Evolutionary conservation across 352 stramenopile species (phyloP).

Genomic region (Pilasporangium apinafurcum): DNA sequence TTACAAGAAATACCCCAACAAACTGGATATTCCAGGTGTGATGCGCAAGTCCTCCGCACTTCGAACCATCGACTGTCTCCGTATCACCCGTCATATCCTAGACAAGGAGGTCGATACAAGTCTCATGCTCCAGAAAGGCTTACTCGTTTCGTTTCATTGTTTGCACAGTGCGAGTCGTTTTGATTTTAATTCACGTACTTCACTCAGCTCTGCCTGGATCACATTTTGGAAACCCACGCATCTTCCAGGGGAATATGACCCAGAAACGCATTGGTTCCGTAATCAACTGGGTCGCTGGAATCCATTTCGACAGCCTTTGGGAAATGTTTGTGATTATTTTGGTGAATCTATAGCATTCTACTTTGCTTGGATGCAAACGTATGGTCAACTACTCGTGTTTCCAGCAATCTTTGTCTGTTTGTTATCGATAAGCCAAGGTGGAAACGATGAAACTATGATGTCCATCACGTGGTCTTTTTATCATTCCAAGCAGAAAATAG

Average conservation of each 20-base stretch:
- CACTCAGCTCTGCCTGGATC: conserved; percentile 39
- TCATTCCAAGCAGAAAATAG: background rate
- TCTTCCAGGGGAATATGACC: conserved; percentile 28
- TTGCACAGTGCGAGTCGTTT: conserved; percentile 58
- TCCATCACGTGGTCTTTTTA: conserved; percentile 22
- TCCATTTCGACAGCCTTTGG: conserved; percentile 70
- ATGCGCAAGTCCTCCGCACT: conserved; percentile 44
- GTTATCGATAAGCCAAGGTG: conserved; percentile 15
- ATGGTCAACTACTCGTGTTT: conserved; percentile 60
- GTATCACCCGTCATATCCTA: conserved; percentile 34
- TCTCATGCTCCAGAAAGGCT: conserved; percentile 11
- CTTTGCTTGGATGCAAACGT: conserved; percentile 86
- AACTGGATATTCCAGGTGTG: conserved; percentile 28
- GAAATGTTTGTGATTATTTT: conserved; percentile 81
- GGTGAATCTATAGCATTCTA: conserved; percentile 86
- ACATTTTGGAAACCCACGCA: conserved; percentile 43
- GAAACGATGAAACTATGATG: conserved; percentile 7
- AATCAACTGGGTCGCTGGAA: conserved; percentile 26
- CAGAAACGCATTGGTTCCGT: conserved; percentile 27
- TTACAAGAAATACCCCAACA: conserved; percentile 53
- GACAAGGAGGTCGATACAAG: conserved; percentile 41
- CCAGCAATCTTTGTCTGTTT: conserved; percentile 29
- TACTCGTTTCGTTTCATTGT: conserved; percentile 25
- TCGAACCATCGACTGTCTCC: conserved; percentile 53
- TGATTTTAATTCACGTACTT: conserved; percentile 21